Evolutionary conservation across 345 rosid species (phyloP).

Genomic region (Citrus mangshanensis): DNA sequence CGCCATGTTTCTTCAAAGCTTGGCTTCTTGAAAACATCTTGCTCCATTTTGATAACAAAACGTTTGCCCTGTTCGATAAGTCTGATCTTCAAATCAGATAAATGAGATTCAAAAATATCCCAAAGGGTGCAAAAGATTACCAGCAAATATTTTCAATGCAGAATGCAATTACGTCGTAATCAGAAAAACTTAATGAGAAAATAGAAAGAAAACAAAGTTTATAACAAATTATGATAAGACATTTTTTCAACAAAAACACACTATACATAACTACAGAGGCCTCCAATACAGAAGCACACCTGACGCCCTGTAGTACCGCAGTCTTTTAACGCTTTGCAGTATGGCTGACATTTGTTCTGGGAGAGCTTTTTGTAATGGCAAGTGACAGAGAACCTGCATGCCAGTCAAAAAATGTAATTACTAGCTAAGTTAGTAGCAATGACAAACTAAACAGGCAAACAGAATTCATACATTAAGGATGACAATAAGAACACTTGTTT

Average conservation of each 20-base stretch:
- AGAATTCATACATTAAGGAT: slow-evolving; percentile 53
- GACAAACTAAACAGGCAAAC: neutral
- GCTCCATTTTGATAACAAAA: slow-evolving; percentile 88
- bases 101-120: slow-evolving; percentile 54
- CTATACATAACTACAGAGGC: neutral
- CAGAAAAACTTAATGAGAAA: neutral
- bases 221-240: neutral
- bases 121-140: slow-evolving; percentile 9
- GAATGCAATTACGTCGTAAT: neutral
- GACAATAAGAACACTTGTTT: slow-evolving; percentile 67
- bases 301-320: slow-evolving; percentile 77
- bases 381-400: slow-evolving; percentile 78
- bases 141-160: neutral
- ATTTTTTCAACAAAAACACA: neutral
- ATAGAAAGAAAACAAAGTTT: neutral
- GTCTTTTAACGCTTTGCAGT: slow-evolving; percentile 78
- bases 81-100: slow-evolving; percentile 99
- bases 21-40: slow-evolving; percentile 76
- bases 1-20: slow-evolving; percentile 69
- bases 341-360: slow-evolving; percentile 93
- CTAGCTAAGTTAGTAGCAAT: slow-evolving; percentile 15
- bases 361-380: slow-evolving; percentile 83
- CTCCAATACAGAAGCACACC: slow-evolving; percentile 52
- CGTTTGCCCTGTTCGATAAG: slow-evolving; percentile 98
- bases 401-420: slow-evolving; percentile 16